Evolutionary conservation across 192 early-diverging fungal genomes (phyloP), one percentile per base, ranked within the genome.

Genomic region (Podila horticola): DNA sequence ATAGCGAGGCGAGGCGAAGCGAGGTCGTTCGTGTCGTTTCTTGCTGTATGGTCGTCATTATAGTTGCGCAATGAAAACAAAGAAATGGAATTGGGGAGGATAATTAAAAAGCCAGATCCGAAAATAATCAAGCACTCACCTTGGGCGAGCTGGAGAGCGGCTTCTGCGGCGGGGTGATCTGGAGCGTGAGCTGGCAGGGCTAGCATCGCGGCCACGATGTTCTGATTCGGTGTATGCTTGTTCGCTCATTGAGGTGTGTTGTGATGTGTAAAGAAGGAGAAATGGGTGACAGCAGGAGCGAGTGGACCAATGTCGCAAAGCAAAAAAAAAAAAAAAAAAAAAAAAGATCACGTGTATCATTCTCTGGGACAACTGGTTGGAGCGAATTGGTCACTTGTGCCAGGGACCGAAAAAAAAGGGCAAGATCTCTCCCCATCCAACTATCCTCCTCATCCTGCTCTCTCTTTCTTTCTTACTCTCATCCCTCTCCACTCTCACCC

Each of bases 161-260:
- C 59, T 61, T 28, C 59, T 28, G 26, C 28, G 59, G 59, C 59
- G 59, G 7, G 59, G 59, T 30, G 59, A 61, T 33, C 59, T 28
- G 59, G 59, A 61, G 29, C 59, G 59, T 7, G 59, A 61, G 59
- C 59, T 61, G 30, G 59, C 20, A 15, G 59, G 59, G 29, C 59
- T 61, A 13, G 28, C 59, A 28, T 61, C 59, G 30, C 59, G 59
- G 17, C 59, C 59, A 33, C 59, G 59, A 24, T 61, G 59, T 61
- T 61, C 59, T 61, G 59, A 61, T 61, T 61, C 59, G 28, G 59
- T 61, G 6, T 61, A 61, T 61, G 59, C 30, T 33, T 58, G 55
- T 58, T 61, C 59, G 30, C 59, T 61, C 59, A 61, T 61, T 28
- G 13, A 13, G 36, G 30, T 17, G 57, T 36, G 67, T 36, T 60